phyloP scores from a whole-genome alignment of 495 filamentous ascomycete genomes.

The Penicillium daleae region DNA sequence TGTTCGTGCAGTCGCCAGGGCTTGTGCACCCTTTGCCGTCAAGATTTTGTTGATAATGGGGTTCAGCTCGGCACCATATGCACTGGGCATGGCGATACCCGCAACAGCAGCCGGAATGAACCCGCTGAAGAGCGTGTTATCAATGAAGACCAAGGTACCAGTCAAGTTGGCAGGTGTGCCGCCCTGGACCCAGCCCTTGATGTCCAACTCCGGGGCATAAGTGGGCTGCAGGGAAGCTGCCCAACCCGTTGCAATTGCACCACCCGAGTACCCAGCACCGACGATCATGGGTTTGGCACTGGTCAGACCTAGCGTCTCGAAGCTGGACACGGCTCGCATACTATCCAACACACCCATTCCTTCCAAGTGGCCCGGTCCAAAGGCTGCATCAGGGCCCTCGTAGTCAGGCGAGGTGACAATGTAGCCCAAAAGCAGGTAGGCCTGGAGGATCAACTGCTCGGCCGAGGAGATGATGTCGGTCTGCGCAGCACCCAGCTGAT shows the following conservation, averaged over 20 bases:
- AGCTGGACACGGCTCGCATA: constrained; percentile 40
- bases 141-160: constrained; percentile 33
- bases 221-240: constrained; percentile 53
- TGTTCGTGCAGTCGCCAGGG: constrained; percentile 16
- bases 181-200: constrained; percentile 54
- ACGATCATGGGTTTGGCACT: constrained; percentile 32
- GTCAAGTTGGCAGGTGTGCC: constrained; percentile 46
- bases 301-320: constrained; percentile 28
- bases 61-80: constrained; percentile 35
- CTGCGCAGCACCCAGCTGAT: constrained; percentile 30
- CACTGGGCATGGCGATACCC: constrained; percentile 32
- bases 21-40: constrained; percentile 24
- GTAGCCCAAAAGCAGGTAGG: constrained; percentile 35
- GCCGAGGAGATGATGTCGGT: constrained; percentile 35
- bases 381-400: constrained; percentile 41
- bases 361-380: constrained; percentile 32
- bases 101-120: constrained; percentile 36
- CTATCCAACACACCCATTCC: constrained; percentile 41
- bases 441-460: constrained; percentile 35
- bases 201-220: constrained; percentile 58
- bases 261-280: constrained; percentile 58
- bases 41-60: constrained; percentile 31
- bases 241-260: constrained; percentile 56
- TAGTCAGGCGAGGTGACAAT: constrained; percentile 40
- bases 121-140: constrained; percentile 34